Conservation (phyloP, 1,139 yeast genomes). For the Diutina catenulata region DNA sequence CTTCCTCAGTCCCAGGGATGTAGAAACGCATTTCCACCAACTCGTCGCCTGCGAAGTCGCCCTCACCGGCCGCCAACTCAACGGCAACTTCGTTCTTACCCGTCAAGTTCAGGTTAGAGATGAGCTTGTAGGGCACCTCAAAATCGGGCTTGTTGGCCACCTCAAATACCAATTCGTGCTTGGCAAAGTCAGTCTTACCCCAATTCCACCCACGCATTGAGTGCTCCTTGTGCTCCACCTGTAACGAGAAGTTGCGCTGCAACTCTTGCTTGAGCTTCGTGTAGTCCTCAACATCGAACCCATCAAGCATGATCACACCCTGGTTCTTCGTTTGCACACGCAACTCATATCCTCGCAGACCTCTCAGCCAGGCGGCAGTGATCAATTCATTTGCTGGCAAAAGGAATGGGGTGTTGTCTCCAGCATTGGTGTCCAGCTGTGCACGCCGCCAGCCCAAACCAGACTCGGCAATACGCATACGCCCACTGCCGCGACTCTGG, state of each 20-base stretch:
- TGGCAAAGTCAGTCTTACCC: slow-evolving; percentile 90
- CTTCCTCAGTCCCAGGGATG: slow-evolving; percentile 69
- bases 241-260: slow-evolving; percentile 61
- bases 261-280: slow-evolving; percentile 72
- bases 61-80: slow-evolving; percentile 60
- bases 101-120: slow-evolving; percentile 81
- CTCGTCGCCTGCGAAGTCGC: slow-evolving; percentile 76
- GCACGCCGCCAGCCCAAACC: slow-evolving; percentile 93
- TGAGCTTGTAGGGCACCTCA: slow-evolving; percentile 75
- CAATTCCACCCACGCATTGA: slow-evolving; percentile 98
- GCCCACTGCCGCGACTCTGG: slow-evolving; percentile 74
- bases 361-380: slow-evolving; percentile 84
- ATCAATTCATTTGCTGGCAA: slow-evolving; percentile 78
- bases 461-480: slow-evolving; percentile 87
- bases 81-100: slow-evolving; percentile 91
- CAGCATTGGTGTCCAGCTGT: slow-evolving; percentile 30
- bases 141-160: slow-evolving; percentile 84
- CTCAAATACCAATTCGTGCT: slow-evolving; percentile 80
- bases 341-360: slow-evolving; percentile 82
- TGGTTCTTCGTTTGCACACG: slow-evolving; percentile 80
- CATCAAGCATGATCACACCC: slow-evolving; percentile 83
- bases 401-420: slow-evolving; percentile 63
- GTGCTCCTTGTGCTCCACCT: slow-evolving; percentile 77
- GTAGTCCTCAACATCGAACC: slow-evolving; percentile 78
- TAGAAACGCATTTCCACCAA: slow-evolving; percentile 88